These are phyloP conservation scores for Euphrasia confusa DNA, from an alignment of 257 asterid species.

Conservation along the genomic window DNA sequence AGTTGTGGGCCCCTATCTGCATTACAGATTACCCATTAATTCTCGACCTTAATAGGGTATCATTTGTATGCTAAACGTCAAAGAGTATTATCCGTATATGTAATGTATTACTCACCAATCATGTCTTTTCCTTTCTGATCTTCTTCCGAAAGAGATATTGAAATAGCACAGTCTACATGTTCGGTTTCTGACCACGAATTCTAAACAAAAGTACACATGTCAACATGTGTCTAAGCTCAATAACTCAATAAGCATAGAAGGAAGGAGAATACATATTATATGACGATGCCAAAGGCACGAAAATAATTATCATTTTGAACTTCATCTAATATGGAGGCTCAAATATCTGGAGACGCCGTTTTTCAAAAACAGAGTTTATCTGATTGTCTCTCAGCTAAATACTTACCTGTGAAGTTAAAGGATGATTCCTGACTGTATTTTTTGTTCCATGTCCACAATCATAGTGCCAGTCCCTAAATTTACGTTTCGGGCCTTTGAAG, in stretches of 20 bases:
- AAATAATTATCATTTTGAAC: not conserved
- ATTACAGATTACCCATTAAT: not conserved
- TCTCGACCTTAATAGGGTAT: not conserved
- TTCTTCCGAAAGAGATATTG: constrained; percentile 77
- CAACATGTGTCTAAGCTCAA: constrained; percentile 15
- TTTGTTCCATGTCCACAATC: constrained; percentile 41
- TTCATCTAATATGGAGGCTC: not conserved
- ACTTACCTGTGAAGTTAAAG: not conserved
- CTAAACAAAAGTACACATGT: constrained; percentile 33
- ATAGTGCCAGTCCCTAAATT: constrained; percentile 55
- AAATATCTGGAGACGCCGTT: not conserved
- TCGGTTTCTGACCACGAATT: constrained; percentile 68
- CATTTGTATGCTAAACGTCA: not conserved
- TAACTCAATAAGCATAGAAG: not conserved
- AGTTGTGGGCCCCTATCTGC: constrained; percentile 60
- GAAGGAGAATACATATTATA: not conserved
- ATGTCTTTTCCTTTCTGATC: constrained; percentile 49
- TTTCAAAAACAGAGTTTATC: not conserved
- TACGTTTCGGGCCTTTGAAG: constrained; percentile 62
- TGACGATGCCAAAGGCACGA: not conserved
- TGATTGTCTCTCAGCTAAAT: not conserved
- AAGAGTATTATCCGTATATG: not conserved
- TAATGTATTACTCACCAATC: constrained; percentile 41
- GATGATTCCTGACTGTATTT: not conserved
- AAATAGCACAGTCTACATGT: constrained; percentile 84